These are phyloP conservation scores for Ceriops tagal DNA, from an alignment of 345 rosid species.

Conservation along the genomic window DNA sequence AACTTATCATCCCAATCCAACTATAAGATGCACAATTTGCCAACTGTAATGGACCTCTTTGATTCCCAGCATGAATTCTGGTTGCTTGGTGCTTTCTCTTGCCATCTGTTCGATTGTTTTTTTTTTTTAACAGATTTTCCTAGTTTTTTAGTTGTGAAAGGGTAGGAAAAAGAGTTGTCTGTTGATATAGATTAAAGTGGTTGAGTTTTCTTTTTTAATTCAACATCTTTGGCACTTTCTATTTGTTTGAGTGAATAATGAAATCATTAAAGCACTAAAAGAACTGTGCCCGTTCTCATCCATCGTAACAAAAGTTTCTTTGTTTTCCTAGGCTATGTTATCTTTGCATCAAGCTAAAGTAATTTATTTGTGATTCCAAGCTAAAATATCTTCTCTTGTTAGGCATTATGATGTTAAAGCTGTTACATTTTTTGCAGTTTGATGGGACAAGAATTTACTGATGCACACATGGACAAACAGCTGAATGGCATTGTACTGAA, in stretches of 20 bases:
- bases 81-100: background rate
- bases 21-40: background rate
- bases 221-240: constrained; percentile 3
- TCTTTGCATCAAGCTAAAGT: background rate
- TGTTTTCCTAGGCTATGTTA: no score
- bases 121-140: background rate
- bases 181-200: no score
- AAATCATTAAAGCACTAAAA: no score
- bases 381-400: background rate
- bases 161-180: background rate
- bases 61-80: background rate
- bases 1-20: background rate
- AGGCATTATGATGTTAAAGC: background rate
- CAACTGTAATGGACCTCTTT: background rate
- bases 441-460: constrained; percentile 74
- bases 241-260: no score
- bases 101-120: background rate
- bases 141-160: background rate
- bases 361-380: background rate
- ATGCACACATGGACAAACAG: constrained; percentile 56
- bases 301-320: no score
- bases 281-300: no score
- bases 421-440: constrained; percentile 35
- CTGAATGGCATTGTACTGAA: constrained; percentile 39
- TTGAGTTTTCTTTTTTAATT: background rate